These are phyloP conservation scores for Sugiyamaella pinicola DNA, from an alignment of 1,139 yeast species.

Conservation along the genomic window DNA sequence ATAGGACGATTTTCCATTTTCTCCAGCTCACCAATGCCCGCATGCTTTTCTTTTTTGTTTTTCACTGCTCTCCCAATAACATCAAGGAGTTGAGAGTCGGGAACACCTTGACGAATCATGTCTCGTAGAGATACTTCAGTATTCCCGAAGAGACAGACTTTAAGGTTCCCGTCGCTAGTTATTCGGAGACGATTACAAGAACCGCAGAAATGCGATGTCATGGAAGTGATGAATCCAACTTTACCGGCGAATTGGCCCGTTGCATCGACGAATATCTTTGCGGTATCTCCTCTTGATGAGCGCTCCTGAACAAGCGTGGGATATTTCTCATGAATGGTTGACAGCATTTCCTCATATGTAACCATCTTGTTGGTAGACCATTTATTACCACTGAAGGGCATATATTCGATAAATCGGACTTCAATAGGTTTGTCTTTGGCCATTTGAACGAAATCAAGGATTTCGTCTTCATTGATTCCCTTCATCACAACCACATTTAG, in stretches of 20 bases:
- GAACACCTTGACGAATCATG: constrained; percentile 43
- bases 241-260: constrained; percentile 44
- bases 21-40: constrained; percentile 51
- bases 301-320: constrained; percentile 32
- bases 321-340: constrained; percentile 37
- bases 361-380: constrained; percentile 51
- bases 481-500: constrained; percentile 53
- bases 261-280: constrained; percentile 47
- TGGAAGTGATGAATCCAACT: constrained; percentile 55
- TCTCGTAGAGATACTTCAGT: constrained; percentile 52
- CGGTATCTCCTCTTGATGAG: constrained; percentile 50
- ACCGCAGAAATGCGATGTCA: constrained; percentile 55
- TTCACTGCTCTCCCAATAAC: constrained; percentile 50
- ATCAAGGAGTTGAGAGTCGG: constrained; percentile 42
- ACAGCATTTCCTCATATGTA: constrained; percentile 47
- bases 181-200: constrained; percentile 53
- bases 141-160: constrained; percentile 56
- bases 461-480: constrained; percentile 54
- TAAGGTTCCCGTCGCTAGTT: constrained; percentile 55
- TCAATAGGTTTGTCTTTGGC: constrained; percentile 47
- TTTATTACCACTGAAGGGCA: constrained; percentile 58
- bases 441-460: constrained; percentile 48
- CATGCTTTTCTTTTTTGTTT: constrained; percentile 51
- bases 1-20: constrained; percentile 53
- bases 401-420: constrained; percentile 55